These are phyloP conservation scores for Acanthochlamys bracteata DNA, from an alignment of 106 monocot species.

Conservation along the genomic window DNA sequence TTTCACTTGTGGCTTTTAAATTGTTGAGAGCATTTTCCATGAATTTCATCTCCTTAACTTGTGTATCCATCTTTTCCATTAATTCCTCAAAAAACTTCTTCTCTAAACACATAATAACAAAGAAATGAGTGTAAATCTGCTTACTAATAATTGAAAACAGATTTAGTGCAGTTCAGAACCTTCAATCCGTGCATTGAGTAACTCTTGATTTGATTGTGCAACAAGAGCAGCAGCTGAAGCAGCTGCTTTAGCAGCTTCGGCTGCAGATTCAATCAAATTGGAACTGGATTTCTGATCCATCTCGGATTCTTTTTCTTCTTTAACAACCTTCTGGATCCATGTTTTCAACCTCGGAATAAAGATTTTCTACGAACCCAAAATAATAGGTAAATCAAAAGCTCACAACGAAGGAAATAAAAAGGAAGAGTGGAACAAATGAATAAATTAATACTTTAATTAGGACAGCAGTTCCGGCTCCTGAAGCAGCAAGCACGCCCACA, in stretches of 20 bases:
- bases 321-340: slow-evolving; percentile 66
- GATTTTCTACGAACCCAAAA: slow-evolving; percentile 29
- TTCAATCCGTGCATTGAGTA: slow-evolving; percentile 64
- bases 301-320: slow-evolving; percentile 43
- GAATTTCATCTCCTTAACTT: slow-evolving; percentile 88
- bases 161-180: slow-evolving; percentile 24
- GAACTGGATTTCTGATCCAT: slow-evolving; percentile 33
- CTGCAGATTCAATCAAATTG: slow-evolving; percentile 55
- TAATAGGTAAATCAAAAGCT: not conserved
- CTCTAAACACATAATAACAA: no score
- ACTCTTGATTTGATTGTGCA: slow-evolving; percentile 79
- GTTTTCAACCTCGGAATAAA: slow-evolving; percentile 71
- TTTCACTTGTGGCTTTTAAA: slow-evolving; percentile 42
- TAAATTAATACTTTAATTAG: slow-evolving; percentile 58
- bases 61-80: slow-evolving; percentile 58
- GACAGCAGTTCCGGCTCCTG: slow-evolving; percentile 77
- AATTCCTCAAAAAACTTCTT: slow-evolving; percentile 63
- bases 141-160: slow-evolving; percentile 4
- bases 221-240: slow-evolving; percentile 70
- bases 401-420: not conserved
- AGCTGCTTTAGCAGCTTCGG: slow-evolving; percentile 80
- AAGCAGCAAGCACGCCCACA: slow-evolving; percentile 58
- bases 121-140: no score
- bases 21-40: slow-evolving; percentile 61
- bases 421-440: not conserved